Evolutionary conservation across 2,329 filamentous ascomycete species (phyloP), one percentile per base, ranked within the genome.

Genomic region (Aspergillus candidus): DNA sequence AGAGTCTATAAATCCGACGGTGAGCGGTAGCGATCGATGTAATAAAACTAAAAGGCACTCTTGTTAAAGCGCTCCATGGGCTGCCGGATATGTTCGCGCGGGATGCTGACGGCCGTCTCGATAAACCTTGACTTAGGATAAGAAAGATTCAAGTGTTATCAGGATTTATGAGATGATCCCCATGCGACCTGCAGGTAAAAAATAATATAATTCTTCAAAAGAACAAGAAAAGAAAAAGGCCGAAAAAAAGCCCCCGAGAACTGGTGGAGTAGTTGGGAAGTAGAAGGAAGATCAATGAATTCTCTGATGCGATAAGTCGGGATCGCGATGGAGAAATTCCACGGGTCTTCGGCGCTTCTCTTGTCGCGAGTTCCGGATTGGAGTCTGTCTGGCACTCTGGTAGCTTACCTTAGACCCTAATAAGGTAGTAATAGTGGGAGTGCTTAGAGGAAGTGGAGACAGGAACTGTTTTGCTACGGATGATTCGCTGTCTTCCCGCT

Each of bases 301-400:
- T 27, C 35, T 38, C 35, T 27, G 36, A 30, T 38, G 31, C 14
- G 29, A 14, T 38, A 38, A 11, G 31, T 14, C 13, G 22, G 11
- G 36, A 15, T 30, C 13, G 36, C 36, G 36, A 30, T 30, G 18
- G 13, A 29, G 11, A 35, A 43, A 48, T 43, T 41, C 40, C 43
- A 22, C 6, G 49, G 51, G 44, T 49, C 45, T 41, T 54, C 50
- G 55, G 52, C 47, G 47, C 50, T 55, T 51, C 49, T 53, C 40
- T 54, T 53, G 49, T 55, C 52, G 51, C 51, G 49, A 49, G 46
- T 56, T 52, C 54, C 50, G 52, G 31, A 15, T 4, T 15, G 15
- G 15, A 15, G 15, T 15, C 15, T 15, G 15, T 15, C 15, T 15
- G 15, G 15, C 15, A 15, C 15, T 15, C 15, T 15, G 15, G 15